Base-by-base conservation (phyloP, 2,329 filamentous ascomycete species). In the Plectosphaerella plurivora region DNA sequence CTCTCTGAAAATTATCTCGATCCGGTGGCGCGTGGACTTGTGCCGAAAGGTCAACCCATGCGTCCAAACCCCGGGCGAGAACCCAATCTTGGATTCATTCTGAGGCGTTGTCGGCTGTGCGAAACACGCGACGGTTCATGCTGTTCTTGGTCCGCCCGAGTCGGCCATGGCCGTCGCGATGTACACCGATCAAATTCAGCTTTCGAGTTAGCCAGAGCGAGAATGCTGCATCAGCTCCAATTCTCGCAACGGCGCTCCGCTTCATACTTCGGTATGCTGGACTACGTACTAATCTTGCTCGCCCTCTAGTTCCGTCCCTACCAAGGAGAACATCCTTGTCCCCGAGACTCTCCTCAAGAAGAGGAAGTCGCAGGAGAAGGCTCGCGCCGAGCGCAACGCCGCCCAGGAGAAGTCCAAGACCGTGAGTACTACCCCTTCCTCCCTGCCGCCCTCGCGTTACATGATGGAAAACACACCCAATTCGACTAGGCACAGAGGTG, bases 331-430 rank as follows among this genome's bases (percentile, higher is more conserved):
- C 76, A 86, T 99, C 75, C 83, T 97, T 75, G 91, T 97, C 73
- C 94, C 94, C 66, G 94, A 99, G 90, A 99, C 94, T 68, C 90
- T 99, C 71, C 86, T 99, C 77, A 99, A 99, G 89, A 99, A 99
- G 91, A 90, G 94, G 83, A 99, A 99, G 91, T 91, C 86, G 76
- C 93, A 97, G 82, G 94, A 99, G 87, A 96, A 97, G 87, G 91
- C 92, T 74, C 89, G 92, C 75, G 92, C 94, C 75, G 89, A 93
- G 79, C 88, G 87, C 73, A 76, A 82, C 64, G 83, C 88, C 62
- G 89, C 89, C 69, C 74, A 85, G 63, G 83, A 91, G 77, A 89
- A 96, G 83, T 89, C 86, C 77, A 94, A 94, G 82, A 83, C 90
- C 82, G 94, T 97, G 75, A 74, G 90, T 84, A 59, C 79, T 78